These are phyloP conservation scores for Mortierella sp. DNA, from an alignment of 371 early-diverging fungal genomes.

Conservation along the genomic window DNA sequence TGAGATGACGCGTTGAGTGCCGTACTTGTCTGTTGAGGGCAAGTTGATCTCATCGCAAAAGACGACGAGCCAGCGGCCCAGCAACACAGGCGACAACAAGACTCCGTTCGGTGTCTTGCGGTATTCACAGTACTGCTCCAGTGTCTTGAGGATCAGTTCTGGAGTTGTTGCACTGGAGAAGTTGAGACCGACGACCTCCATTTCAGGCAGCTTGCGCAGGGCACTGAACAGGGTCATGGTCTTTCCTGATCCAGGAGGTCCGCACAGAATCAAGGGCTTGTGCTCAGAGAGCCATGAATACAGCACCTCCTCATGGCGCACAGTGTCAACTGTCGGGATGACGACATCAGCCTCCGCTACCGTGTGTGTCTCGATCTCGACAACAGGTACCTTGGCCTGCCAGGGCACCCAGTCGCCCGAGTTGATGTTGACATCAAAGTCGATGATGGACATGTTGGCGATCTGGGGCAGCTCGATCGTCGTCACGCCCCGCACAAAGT, in stretches of 20 bases:
- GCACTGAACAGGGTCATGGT: constrained; percentile 98
- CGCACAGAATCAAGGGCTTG: constrained; percentile 95
- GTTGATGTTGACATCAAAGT: constrained; percentile 88
- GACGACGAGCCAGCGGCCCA: constrained; percentile 96
- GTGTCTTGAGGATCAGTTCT: constrained; percentile 94
- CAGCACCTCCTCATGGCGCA: constrained; percentile 96
- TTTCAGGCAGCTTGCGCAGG: constrained; percentile 92
- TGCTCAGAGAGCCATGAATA: constrained; percentile 97
- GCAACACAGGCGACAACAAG: constrained; percentile 84
- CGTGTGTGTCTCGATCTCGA: constrained; percentile 97
- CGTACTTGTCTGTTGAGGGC: constrained; percentile 96
- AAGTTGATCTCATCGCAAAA: constrained; percentile 99
- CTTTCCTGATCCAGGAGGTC: constrained; percentile 99
- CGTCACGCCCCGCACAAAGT: constrained; percentile 82
- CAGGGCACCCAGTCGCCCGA: constrained; percentile 93
- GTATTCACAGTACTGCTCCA: constrained; percentile 98
- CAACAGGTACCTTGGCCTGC: constrained; percentile 89
- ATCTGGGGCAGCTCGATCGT: constrained; percentile 86
- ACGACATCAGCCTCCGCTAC: constrained; percentile 95
- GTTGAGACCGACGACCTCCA: constrained; percentile 98
- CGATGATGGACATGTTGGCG: constrained; percentile 78
- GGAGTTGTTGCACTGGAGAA: constrained; percentile 98
- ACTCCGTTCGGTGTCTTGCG: constrained; percentile 95
- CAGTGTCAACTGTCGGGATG: constrained; percentile 97
- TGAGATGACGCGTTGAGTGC: constrained; percentile 97